Evolutionary conservation across 2,329 filamentous ascomycete genomes (phyloP).

Genomic region (Akanthomyces dipterigenus): DNA sequence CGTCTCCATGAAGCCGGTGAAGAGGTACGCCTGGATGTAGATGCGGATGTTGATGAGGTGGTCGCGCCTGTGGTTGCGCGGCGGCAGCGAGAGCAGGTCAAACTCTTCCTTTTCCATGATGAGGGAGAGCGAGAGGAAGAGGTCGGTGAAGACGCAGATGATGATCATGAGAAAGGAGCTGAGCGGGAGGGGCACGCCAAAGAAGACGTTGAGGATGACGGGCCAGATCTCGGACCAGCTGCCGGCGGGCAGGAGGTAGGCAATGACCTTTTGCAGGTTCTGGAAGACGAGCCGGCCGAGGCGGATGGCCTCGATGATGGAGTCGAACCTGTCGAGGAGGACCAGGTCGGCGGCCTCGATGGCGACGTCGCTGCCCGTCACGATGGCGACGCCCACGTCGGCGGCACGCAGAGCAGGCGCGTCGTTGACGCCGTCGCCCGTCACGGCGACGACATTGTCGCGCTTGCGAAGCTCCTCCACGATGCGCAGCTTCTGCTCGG

Average conservation of each 20-base stretch:
- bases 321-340: slow-evolving; percentile 64
- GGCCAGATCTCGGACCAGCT: slow-evolving; percentile 53
- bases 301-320: slow-evolving; percentile 59
- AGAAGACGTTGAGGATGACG: slow-evolving; percentile 48
- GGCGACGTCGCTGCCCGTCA: slow-evolving; percentile 57
- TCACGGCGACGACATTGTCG: slow-evolving; percentile 60
- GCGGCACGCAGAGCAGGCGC: slow-evolving; percentile 59
- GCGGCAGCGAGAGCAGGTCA: slow-evolving; percentile 43
- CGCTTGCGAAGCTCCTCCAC: slow-evolving; percentile 58
- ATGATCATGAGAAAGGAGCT: slow-evolving; percentile 52
- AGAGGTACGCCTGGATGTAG: slow-evolving; percentile 45
- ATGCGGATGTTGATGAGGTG: slow-evolving; percentile 47
- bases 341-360: slow-evolving; percentile 60
- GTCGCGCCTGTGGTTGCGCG: slow-evolving; percentile 42
- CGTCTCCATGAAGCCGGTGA: slow-evolving; percentile 46
- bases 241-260: slow-evolving; percentile 43
- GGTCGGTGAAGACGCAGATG: slow-evolving; percentile 49
- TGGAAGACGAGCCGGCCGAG: slow-evolving; percentile 34
- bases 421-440: slow-evolving; percentile 67
- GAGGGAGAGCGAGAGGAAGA: slow-evolving; percentile 43
- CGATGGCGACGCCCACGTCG: slow-evolving; percentile 64
- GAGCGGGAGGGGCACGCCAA: slow-evolving; percentile 45
- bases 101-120: slow-evolving; percentile 52
- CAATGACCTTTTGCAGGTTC: slow-evolving; percentile 35
- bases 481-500: slow-evolving; percentile 65